Evolutionary conservation across 2,329 filamentous ascomycete genomes (phyloP).

Genomic region (Teratosphaeria gauchensis): DNA sequence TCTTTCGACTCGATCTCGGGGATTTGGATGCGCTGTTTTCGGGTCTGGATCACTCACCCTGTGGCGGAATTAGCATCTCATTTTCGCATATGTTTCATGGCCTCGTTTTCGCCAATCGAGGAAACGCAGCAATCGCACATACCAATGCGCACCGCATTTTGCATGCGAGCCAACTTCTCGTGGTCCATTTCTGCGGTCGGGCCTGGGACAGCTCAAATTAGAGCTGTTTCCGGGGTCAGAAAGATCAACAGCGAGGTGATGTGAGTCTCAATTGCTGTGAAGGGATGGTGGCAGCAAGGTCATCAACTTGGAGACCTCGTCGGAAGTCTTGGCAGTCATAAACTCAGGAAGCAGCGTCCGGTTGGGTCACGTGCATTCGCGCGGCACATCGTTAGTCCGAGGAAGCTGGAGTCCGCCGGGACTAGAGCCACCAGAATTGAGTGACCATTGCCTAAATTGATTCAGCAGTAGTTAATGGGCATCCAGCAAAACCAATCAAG

Average conservation of each 20-base stretch:
- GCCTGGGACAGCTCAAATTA: background rate
- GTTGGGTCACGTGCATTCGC: background rate
- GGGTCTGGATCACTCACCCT: conserved; percentile 23
- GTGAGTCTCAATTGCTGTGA: background rate
- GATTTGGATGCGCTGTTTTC: background rate
- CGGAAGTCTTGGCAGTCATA: background rate
- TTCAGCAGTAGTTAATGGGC: too few relatives aligned
- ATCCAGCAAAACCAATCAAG: background rate
- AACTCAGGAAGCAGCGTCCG: too few relatives aligned
- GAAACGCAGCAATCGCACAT: conserved; percentile 33
- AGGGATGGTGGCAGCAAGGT: background rate
- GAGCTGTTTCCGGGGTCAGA: background rate
- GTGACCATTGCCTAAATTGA: too few relatives aligned
- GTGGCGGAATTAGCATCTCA: conserved; percentile 15
- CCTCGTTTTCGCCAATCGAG: background rate
- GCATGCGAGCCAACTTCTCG: conserved; percentile 57
- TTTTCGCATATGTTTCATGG: background rate
- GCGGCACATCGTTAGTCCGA: background rate
- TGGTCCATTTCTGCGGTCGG: conserved; percentile 45
- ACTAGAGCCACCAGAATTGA: too few relatives aligned
- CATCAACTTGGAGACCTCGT: background rate
- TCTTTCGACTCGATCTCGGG: background rate
- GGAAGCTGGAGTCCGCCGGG: too few relatives aligned
- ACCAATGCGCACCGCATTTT: conserved; percentile 62
- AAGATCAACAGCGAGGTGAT: background rate